Percentiles rank a stretch among this genome's conserved stretches.
Conservation (phyloP, 1,284 basidiomycete species). For the Ceratobasidium sp. region DNA sequence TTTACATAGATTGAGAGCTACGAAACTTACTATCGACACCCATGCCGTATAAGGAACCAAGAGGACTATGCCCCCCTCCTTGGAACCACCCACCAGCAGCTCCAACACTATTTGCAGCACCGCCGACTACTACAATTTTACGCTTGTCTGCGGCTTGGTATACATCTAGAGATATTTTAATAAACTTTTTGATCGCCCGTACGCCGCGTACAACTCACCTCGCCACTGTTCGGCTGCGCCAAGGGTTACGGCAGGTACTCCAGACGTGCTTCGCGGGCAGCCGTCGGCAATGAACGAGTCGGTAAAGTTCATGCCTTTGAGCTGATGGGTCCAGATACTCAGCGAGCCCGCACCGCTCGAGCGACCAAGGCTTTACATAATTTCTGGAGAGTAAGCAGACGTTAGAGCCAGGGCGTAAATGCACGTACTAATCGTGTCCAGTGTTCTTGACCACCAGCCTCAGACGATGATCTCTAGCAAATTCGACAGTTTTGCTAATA, state of each 20-base stretch:
- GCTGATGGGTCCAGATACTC: slow-evolving; percentile 20
- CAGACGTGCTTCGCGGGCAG: neutral
- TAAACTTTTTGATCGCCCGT: slow-evolving; percentile 29
- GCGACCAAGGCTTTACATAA: slow-evolving; percentile 33
- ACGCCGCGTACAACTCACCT: neutral
- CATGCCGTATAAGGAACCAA: slow-evolving; percentile 35
- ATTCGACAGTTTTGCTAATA: slow-evolving; percentile 29
- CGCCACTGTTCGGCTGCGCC: slow-evolving; percentile 14
- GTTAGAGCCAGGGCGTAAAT: neutral
- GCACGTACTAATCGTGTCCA: slow-evolving; percentile 38
- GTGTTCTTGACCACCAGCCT: slow-evolving; percentile 39
- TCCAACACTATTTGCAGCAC: too few relatives aligned
- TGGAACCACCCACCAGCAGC: neutral
- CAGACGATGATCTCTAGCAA: slow-evolving; percentile 23
- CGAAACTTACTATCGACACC: slow-evolving; percentile 40
- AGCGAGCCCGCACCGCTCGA: slow-evolving; percentile 42
- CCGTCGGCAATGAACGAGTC: slow-evolving; percentile 36
- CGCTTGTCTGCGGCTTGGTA: slow-evolving; percentile 30
- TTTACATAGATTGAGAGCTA: neutral
- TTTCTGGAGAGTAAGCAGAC: neutral
- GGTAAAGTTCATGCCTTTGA: slow-evolving; percentile 43
- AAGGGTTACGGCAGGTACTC: slow-evolving; percentile 24
- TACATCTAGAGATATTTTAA: slow-evolving; percentile 15
- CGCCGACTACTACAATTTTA: neutral
- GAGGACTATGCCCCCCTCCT: slow-evolving; percentile 32